Percentiles rank a stretch among this genome's conserved stretches.
These are phyloP conservation scores for Eleusine indica DNA, from an alignment of 176 grass and related monocot genomes.

Conservation along the genomic window DNA sequence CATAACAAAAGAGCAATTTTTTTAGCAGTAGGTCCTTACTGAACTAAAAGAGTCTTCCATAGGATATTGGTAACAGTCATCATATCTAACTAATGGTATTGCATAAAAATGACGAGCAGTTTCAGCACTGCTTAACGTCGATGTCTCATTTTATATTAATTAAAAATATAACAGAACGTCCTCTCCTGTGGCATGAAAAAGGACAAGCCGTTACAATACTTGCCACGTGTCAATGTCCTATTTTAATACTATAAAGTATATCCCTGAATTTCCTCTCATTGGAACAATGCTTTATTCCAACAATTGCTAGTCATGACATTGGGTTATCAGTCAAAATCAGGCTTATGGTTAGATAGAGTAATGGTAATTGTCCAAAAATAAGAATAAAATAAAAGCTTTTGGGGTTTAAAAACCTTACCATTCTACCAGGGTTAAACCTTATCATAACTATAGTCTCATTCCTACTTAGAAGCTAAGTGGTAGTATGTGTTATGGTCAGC, in stretches of 20 bases:
- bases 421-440: not conserved
- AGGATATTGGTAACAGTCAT: not conserved
- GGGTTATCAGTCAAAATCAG: not conserved
- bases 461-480: not conserved
- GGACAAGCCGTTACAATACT: not conserved
- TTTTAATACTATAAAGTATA: not conserved
- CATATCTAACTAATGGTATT: not conserved
- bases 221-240: not conserved
- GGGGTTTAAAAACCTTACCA: not conserved
- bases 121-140: not conserved
- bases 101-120: not conserved
- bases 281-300: constrained; percentile 2
- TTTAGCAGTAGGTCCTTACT: not conserved
- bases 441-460: not conserved
- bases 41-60: not conserved
- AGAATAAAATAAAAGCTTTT: not conserved
- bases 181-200: not conserved
- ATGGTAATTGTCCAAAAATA: not conserved
- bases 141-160: not conserved
- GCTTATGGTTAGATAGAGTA: not conserved
- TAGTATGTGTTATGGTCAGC: not conserved
- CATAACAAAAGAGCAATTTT: not conserved
- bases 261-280: not conserved
- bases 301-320: not conserved
- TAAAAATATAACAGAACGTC: not conserved